These are phyloP conservation scores for Sapria himalayana DNA, from an alignment of 345 rosid species.

Conservation along the genomic window DNA sequence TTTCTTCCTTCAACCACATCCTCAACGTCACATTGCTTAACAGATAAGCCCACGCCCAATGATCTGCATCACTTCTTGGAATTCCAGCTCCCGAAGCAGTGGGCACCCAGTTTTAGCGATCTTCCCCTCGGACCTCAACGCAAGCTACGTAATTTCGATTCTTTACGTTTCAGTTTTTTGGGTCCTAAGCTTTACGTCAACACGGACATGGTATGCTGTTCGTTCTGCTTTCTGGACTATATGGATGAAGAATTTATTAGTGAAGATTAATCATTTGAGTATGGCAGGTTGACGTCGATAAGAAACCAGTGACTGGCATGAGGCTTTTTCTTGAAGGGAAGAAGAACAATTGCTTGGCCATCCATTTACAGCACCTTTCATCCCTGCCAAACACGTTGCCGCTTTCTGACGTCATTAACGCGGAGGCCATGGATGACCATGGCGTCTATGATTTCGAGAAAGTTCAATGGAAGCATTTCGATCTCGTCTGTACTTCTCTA, in stretches of 20 bases:
- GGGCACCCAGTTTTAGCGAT: slow-evolving; percentile 97
- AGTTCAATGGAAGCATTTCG: slow-evolving; percentile 86
- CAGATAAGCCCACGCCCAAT: slow-evolving; percentile 84
- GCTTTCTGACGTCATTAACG: slow-evolving; percentile 46
- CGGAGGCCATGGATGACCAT: slow-evolving; percentile 20
- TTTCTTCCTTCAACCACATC: too few relatives aligned
- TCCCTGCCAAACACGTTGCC: slow-evolving; percentile 76
- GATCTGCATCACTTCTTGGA: slow-evolving; percentile 93
- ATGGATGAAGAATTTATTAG: too few relatives aligned
- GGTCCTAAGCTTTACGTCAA: slow-evolving; percentile 88
- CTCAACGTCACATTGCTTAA: too few relatives aligned
- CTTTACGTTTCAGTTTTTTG: slow-evolving; percentile 70
- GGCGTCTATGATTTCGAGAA: slow-evolving; percentile 56
- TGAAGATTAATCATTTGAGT: too few relatives aligned
- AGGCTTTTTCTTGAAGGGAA: slow-evolving; percentile 88
- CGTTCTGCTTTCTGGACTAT: too few relatives aligned
- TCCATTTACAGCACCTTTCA: slow-evolving; percentile 88
- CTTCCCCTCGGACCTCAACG: slow-evolving; percentile 92
- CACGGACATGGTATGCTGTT: too few relatives aligned
- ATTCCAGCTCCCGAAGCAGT: slow-evolving; percentile 84
- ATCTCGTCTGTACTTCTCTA: slow-evolving; percentile 85
- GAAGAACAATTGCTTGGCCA: slow-evolving; percentile 63
- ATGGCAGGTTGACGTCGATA: slow-evolving; percentile 78
- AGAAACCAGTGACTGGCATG: slow-evolving; percentile 84
- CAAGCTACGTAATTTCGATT: slow-evolving; percentile 43